These are phyloP conservation scores for Shiraia sp. DNA, from an alignment of 2,329 filamentous ascomycete genomes.

Conservation along the genomic window DNA sequence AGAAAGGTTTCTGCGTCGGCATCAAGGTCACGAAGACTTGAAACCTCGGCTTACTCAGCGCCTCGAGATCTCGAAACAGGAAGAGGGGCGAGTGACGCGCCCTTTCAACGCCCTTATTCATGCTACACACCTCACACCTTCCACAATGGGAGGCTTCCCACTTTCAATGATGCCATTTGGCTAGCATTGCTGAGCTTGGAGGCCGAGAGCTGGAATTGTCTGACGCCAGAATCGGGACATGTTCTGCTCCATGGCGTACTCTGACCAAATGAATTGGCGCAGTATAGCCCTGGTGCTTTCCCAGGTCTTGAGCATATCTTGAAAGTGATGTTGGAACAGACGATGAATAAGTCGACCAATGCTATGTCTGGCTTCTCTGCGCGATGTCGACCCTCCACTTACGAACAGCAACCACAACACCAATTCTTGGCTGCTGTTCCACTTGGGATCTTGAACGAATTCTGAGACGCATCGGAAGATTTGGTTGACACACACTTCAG, in stretches of 20 bases:
- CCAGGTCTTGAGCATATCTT: slow-evolving; percentile 9
- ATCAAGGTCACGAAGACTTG: too few relatives aligned
- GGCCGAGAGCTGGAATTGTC: slow-evolving; percentile 1
- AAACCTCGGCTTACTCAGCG: too few relatives aligned
- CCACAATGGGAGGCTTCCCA: too few relatives aligned
- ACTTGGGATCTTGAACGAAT: slow-evolving; percentile 2
- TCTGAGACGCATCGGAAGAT: slow-evolving; percentile 9
- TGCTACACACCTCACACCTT: too few relatives aligned
- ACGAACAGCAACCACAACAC: slow-evolving; percentile 19
- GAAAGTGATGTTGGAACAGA: background rate
- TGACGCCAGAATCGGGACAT: slow-evolving; percentile 14
- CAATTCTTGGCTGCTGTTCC: slow-evolving; percentile 1
- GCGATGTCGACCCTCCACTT: slow-evolving; percentile 13
- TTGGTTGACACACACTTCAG: slow-evolving; percentile 16
- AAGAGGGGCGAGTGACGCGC: too few relatives aligned
- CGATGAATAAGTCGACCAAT: background rate
- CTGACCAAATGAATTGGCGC: slow-evolving; percentile 17
- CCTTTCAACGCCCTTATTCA: too few relatives aligned
- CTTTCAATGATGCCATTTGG: too few relatives aligned
- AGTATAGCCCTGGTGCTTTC: slow-evolving; percentile 1
- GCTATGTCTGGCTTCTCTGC: slow-evolving; percentile 1
- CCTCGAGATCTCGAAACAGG: too few relatives aligned
- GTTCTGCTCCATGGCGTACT: slow-evolving; percentile 14
- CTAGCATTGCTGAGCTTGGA: background rate
- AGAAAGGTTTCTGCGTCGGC: too few relatives aligned